Evolutionary conservation across 2,329 filamentous ascomycete species (phyloP), one percentile per base, ranked within the genome.

Genomic region (Clonostachys rhizophaga): DNA sequence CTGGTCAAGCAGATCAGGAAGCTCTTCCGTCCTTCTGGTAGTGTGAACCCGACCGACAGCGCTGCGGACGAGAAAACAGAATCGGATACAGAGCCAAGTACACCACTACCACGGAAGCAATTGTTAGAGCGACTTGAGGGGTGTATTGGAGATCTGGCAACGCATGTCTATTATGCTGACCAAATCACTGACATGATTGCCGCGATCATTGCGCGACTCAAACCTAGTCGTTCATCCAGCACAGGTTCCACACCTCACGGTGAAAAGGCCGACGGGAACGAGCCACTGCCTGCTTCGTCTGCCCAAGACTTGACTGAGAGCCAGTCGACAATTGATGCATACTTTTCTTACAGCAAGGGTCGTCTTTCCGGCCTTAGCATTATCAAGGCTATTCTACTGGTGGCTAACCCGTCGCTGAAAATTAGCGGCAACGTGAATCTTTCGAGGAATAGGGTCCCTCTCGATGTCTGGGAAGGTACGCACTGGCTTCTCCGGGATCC

Each of bases 151-250:
- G 83, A 91, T 61, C 73, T 99, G 30, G 91, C 91, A 3, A 96
- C 89, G 1, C 94, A 99, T 60, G 85, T 96, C 34, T 99, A 99
- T 71, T 99, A 99, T 63, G 89, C 89, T 2, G 92, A 97, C 57
- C 94, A 99, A 65, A 89, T 97, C 47, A 84, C 88, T 2, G 94
- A 99, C 65, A 96, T 97, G 90, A 83, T 96, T 45, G 79, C 84
- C 17, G 83, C 89, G 1, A 85, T 97, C 41, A 70, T 97, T 14
- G 71, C 80, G 33, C 85, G 90, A 17, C 75, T 97, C 33, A 94
- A 88, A 64, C 89, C 91, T 4, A 64, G 70, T 2, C 69, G 67
- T 36, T 66, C 69, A 3, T 56, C 63, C 16, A 76, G 71, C 53
- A 63, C 64, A 9, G 72, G 63, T 46, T 69, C 74, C 0, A 67